Base-by-base conservation (phyloP, 345 rosid species). In the Populus pruinosa region DNA sequence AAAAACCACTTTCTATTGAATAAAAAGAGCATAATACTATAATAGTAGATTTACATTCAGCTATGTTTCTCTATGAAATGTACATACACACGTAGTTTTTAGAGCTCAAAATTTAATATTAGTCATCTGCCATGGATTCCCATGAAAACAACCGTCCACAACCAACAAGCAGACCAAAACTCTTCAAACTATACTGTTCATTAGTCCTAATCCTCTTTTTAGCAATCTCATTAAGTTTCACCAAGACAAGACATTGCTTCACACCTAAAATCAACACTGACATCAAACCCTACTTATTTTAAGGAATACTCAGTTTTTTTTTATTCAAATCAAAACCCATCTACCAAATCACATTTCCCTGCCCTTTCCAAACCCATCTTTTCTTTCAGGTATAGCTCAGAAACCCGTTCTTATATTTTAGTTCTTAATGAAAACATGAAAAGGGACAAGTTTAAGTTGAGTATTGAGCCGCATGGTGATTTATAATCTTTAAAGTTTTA, bases 331-430 rank as follows among this genome's bases (percentile, higher is more conserved):
- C 78, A 50, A 9, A 78, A 71, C 56, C 63, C 77, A 1, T 23
- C 13, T 59, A 31, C 55, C 38, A 59, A 77, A 76, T 43, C 41
- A 79, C 67, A 44, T 33, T 41, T 72, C 84, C 9, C 23, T 73
- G 12, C 75, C 87, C 1, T 27, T 27, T 27, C 29, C 29, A 27
- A 27, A 27, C 29, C 1, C 94, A 55, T 96, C 98, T 1, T 91
- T 94, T 71, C 94, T 94, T 73, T 92, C 98, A 3, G 92, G 75
- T 94, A 94, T 83, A 89, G 94, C 85, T 94, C 96, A 59, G 97
- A 94, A 78, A 89, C 97, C 39, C 92, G 93, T 94, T 91, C 96
- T 49, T 92, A 92, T 79, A 79, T 92, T 72, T 74, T 87, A 81
- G 89, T 94, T 18, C 89, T 94, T 49, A 71, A 29, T 41, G 76